Base-by-base conservation (phyloP, 2,329 filamentous ascomycete species). In the Penicillium sp. region DNA sequence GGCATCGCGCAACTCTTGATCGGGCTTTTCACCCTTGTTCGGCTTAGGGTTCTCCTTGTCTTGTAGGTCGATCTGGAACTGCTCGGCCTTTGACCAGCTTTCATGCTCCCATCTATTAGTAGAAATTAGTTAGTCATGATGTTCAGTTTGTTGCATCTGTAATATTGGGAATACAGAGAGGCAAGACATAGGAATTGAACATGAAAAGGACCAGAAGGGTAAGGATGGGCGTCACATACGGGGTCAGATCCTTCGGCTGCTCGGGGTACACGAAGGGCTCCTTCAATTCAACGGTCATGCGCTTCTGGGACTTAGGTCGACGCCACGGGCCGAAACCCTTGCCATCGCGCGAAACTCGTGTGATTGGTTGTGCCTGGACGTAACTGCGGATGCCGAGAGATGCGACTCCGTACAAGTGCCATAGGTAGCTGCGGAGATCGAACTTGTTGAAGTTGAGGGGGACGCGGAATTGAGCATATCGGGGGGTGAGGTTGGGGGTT, bases 371-470 rank as follows among this genome's bases (percentile, higher is more conserved):
- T 75, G 88, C 84, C 67, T 89, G 86, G 69, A 97, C 84, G 69
- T 85, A 93, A 50, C 89, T 91, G 59, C 93, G 89, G 59, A 97
- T 86, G 62, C 81, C 81, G 50, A 84, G 78, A 51, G 88, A 84
- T 61, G 87, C 82, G 59, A 97, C 87, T 58, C 83, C 82, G 81
- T 99, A 99, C 41, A 84, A 84, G 74, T 96, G 87, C 78, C 85
- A 89, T 59, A 99, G 87, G 79, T 97, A 99, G 79, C 97, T 92
- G 74, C 91, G 90, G 40, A 99, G 79, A 74, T 99, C 94, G 75
- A 97, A 88, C 78, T 99, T 99, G 81, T 91, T 96, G 81, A 97
- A 91, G 67, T 84, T 86, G 66, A 97, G 83, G 11, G 94, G 94
- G 31, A 97, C 93, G 68, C 88, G 82, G 84, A 99, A 99, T 67